phyloP scores from a whole-genome alignment of 352 stramenopile genomes.

The Phytophthora pseudosyringae region DNA sequence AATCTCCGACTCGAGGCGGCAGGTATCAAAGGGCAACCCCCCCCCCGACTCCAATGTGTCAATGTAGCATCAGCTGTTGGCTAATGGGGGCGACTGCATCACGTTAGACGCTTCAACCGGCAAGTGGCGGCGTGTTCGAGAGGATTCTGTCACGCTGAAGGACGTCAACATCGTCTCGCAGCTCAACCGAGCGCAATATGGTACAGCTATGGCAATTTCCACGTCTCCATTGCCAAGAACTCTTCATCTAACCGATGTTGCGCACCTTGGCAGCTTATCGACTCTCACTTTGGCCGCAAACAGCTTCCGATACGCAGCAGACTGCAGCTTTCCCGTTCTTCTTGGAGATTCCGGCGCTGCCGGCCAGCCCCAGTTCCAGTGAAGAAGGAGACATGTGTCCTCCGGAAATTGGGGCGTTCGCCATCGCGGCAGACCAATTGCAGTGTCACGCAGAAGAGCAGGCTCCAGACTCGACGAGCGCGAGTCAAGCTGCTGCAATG shows the following conservation, averaged over 20 bases:
- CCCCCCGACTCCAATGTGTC: background rate
- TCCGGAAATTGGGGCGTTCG: slow-evolving; percentile 29
- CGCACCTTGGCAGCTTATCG: slow-evolving; percentile 20
- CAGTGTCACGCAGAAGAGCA: slow-evolving; percentile 16
- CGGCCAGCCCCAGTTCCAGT: slow-evolving; percentile 11
- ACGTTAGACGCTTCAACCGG: slow-evolving; percentile 14
- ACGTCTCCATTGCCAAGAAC: background rate
- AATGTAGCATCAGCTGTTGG: background rate
- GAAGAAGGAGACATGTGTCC: slow-evolving; percentile 26
- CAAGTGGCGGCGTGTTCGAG: slow-evolving; percentile 25
- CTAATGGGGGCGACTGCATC: slow-evolving; percentile 1
- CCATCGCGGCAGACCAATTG: slow-evolving; percentile 20
- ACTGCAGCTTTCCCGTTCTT: slow-evolving; percentile 27
- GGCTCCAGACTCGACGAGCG: slow-evolving; percentile 14
- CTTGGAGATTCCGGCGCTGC: slow-evolving; percentile 16
- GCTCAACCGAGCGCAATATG: slow-evolving; percentile 29
- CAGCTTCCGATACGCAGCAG: slow-evolving; percentile 8
- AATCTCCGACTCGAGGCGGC: slow-evolving; percentile 20
- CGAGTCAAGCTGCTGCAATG: slow-evolving; percentile 28
- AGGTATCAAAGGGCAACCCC: slow-evolving; percentile 1
- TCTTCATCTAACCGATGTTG: background rate
- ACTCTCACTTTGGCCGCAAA: slow-evolving; percentile 20
- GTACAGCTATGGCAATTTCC: slow-evolving; percentile 7
- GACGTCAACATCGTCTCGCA: slow-evolving; percentile 29
- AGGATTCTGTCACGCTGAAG: slow-evolving; percentile 18